These are phyloP conservation scores for Nadsonia commutata DNA, from an alignment of 1,139 yeast species.

Conservation along the genomic window DNA sequence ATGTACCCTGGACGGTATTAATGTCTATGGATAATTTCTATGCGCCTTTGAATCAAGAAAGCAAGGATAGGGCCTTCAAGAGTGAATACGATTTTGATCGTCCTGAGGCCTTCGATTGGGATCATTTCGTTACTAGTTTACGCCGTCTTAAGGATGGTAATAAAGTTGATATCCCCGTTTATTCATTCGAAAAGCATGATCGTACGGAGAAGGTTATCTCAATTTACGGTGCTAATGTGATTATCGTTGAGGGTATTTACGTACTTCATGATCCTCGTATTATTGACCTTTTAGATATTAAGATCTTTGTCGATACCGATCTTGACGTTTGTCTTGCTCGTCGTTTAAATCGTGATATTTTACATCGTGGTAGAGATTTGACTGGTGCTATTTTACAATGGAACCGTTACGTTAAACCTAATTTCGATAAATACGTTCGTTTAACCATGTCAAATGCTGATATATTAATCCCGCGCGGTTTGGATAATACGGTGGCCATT, in stretches of 20 bases:
- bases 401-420: slow-evolving; percentile 85
- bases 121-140: slow-evolving; percentile 50
- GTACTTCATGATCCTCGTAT: slow-evolving; percentile 63
- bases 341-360: slow-evolving; percentile 71
- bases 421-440: slow-evolving; percentile 58
- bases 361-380: slow-evolving; percentile 73
- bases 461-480: slow-evolving; percentile 74
- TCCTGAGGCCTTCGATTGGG: slow-evolving; percentile 72
- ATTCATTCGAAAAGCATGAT: slow-evolving; percentile 64
- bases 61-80: slow-evolving; percentile 48
- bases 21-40: slow-evolving; percentile 86
- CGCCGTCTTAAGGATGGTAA: slow-evolving; percentile 41
- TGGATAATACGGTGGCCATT: slow-evolving; percentile 70
- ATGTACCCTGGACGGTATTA: slow-evolving; percentile 83
- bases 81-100: slow-evolving; percentile 71
- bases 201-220: slow-evolving; percentile 56
- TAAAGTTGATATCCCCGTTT: slow-evolving; percentile 62
- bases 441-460: slow-evolving; percentile 79
- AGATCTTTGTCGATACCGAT: slow-evolving; percentile 86
- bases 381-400: slow-evolving; percentile 76
- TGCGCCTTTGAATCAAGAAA: slow-evolving; percentile 49
- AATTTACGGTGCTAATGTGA: slow-evolving; percentile 90
- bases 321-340: slow-evolving; percentile 84
- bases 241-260: slow-evolving; percentile 82
- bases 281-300: slow-evolving; percentile 65